Evolutionary conservation across 495 filamentous ascomycete species (phyloP).

Genomic region (Penicillium roqueforti): DNA sequence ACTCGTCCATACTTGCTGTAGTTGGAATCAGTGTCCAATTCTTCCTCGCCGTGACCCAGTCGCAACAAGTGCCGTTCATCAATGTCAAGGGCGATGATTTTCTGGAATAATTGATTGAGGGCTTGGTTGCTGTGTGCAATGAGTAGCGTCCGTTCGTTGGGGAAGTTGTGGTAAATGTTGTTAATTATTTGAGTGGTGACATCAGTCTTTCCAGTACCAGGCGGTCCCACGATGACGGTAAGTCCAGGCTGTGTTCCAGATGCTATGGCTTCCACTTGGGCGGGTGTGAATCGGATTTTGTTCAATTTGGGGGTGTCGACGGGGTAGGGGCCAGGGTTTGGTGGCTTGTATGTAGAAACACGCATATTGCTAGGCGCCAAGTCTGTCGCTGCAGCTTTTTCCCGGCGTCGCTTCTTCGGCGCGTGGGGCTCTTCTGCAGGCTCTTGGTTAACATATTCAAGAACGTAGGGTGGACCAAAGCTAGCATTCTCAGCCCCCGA

Average conservation of each 20-base stretch:
- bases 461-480: conserved; percentile 82
- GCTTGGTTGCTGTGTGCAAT: conserved; percentile 98
- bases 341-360: conserved; percentile 88
- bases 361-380: conserved; percentile 60
- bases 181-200: conserved; percentile 98
- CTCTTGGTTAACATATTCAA: conserved; percentile 56
- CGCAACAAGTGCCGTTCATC: conserved; percentile 92
- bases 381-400: conserved; percentile 61
- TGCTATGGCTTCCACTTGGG: conserved; percentile 86
- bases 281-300: conserved; percentile 78
- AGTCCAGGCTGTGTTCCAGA: conserved; percentile 94
- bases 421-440: conserved; percentile 43
- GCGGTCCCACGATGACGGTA: conserved; percentile 91
- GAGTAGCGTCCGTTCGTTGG: conserved; percentile 82
- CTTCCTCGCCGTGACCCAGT: conserved; percentile 91
- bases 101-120: conserved; percentile 97
- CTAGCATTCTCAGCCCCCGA: conserved; percentile 63
- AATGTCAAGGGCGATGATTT: conserved; percentile 91
- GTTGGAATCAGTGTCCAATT: conserved; percentile 76
- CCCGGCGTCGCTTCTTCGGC: conserved; percentile 78
- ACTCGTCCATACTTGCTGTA: conserved; percentile 96
- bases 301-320: conserved; percentile 84
- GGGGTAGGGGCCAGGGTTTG: conserved; percentile 88
- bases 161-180: conserved; percentile 98
- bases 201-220: conserved; percentile 97